Percentiles rank a stretch among this genome's conserved stretches.
These are phyloP conservation scores for Linnemannia schmuckeri DNA, from an alignment of 192 early-diverging fungal species.

Conservation along the genomic window DNA sequence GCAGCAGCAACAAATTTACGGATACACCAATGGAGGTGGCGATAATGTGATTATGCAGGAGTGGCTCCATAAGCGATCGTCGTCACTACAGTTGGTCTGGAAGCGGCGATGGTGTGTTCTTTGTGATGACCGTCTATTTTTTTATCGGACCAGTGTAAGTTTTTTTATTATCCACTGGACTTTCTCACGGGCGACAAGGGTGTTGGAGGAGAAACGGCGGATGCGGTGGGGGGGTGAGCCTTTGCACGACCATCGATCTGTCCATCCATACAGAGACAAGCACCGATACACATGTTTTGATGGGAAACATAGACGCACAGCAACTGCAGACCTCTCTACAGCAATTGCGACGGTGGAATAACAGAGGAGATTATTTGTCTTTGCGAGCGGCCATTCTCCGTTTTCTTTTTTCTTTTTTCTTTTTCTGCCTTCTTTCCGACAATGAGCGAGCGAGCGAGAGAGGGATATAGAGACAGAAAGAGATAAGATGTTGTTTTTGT, in stretches of 20 bases:
- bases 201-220: not conserved
- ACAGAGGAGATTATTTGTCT: not conserved
- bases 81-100: conserved; percentile 46
- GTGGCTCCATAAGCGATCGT: conserved; percentile 52
- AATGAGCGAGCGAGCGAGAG: not conserved
- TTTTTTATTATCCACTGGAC: not conserved
- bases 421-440: not conserved
- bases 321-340: not conserved
- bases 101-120: conserved; percentile 55
- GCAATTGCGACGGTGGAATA: no score
- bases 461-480: not conserved
- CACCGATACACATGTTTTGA: not conserved
- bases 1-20: not conserved
- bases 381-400: not conserved
- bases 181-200: not conserved
- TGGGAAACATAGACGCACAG: not conserved
- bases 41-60: conserved; percentile 40
- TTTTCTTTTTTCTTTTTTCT: not conserved
- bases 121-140: conserved; percentile 29
- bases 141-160: conserved; percentile 50
- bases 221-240: not conserved
- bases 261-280: not conserved
- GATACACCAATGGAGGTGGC: not conserved
- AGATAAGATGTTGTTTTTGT: no score
- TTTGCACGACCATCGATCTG: not conserved